Conservation (phyloP, 306 rosid genomes). For the Gastrolobium villosum region DNA sequence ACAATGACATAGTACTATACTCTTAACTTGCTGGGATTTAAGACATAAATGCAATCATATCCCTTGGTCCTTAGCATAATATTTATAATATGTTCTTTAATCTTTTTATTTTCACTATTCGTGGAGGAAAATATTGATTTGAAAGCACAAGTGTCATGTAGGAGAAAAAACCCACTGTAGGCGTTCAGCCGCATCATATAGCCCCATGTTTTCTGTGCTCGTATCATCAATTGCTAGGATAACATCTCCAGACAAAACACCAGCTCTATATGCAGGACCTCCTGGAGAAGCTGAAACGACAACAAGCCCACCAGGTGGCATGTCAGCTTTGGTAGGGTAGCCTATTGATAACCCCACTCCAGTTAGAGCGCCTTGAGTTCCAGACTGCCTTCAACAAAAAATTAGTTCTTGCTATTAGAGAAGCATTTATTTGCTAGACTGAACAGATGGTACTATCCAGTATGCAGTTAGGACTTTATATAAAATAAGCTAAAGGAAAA, state of each 20-base stretch:
- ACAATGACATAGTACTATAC: neutral
- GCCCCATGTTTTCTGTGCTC: conserved; percentile 85
- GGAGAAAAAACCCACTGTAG: conserved; percentile 81
- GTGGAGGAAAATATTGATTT: conserved; percentile 25
- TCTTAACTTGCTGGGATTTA: conserved; percentile 34
- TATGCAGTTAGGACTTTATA: conserved; percentile 9
- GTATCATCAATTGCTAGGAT: conserved; percentile 81
- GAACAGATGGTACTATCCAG: conserved; percentile 24
- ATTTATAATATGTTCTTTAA: conserved; percentile 20
- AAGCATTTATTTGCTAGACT: conserved; percentile 38
- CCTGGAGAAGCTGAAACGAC: conserved; percentile 91
- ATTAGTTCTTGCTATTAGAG: conserved; percentile 51
- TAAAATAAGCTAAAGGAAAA: conserved; percentile 44
- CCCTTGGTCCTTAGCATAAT: conserved; percentile 23
- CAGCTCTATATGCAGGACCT: conserved; percentile 95
- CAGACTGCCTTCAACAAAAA: conserved; percentile 96
- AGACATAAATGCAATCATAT: conserved; percentile 34
- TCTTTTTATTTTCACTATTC: conserved; percentile 15
- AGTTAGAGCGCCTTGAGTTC: conserved; percentile 93
- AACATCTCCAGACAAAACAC: conserved; percentile 85
- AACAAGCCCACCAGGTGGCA: conserved; percentile 74
- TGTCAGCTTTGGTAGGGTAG: conserved; percentile 72
- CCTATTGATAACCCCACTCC: conserved; percentile 97
- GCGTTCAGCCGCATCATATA: conserved; percentile 95
- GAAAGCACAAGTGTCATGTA: conserved; percentile 40